Evolutionary conservation across 2,329 filamentous ascomycete genomes (phyloP).

Genomic region (Fusarium oligoseptatum): DNA sequence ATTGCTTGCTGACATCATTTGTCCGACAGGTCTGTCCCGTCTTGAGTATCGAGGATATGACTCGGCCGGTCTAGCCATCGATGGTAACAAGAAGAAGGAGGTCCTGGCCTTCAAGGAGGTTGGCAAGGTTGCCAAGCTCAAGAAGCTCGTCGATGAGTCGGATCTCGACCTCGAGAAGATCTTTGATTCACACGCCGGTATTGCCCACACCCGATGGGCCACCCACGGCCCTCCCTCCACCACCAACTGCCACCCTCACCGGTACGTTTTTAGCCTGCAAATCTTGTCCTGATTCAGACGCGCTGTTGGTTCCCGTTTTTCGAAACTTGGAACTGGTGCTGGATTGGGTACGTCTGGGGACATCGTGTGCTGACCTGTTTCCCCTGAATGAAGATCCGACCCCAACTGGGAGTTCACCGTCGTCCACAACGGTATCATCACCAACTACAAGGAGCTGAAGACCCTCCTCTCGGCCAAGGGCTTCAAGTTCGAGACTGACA

Average conservation of each 20-base stretch:
- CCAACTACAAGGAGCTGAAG: constrained; percentile 99
- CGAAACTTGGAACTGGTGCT: constrained; percentile 16
- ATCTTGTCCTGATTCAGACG: background rate
- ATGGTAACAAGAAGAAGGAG: constrained; percentile 99
- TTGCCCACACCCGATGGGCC: constrained; percentile 99
- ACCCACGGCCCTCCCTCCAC: constrained; percentile 96
- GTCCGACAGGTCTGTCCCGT: constrained; percentile 81
- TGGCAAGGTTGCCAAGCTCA: constrained; percentile 97
- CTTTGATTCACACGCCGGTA: constrained; percentile 98
- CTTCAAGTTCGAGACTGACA: constrained; percentile 99
- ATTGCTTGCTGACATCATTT: constrained; percentile 50
- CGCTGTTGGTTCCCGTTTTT: background rate
- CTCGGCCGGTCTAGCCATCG: constrained; percentile 93
- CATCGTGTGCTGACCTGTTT: constrained; percentile 40
- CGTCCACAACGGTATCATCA: constrained; percentile 99
- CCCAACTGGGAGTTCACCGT: constrained; percentile 95
- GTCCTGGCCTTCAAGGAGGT: constrained; percentile 99
- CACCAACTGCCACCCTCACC: constrained; percentile 97
- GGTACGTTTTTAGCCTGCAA: constrained; percentile 67
- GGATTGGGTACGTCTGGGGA: constrained; percentile 10
- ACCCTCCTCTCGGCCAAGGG: constrained; percentile 93
- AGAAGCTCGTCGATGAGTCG: constrained; percentile 87
- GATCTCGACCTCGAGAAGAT: constrained; percentile 89
- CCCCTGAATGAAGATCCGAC: constrained; percentile 76
- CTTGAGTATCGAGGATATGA: constrained; percentile 99